Evolutionary conservation across 352 stramenopile genomes (phyloP), one percentile per base, ranked within the genome.

Genomic region (Pythium pectinolyticum): DNA sequence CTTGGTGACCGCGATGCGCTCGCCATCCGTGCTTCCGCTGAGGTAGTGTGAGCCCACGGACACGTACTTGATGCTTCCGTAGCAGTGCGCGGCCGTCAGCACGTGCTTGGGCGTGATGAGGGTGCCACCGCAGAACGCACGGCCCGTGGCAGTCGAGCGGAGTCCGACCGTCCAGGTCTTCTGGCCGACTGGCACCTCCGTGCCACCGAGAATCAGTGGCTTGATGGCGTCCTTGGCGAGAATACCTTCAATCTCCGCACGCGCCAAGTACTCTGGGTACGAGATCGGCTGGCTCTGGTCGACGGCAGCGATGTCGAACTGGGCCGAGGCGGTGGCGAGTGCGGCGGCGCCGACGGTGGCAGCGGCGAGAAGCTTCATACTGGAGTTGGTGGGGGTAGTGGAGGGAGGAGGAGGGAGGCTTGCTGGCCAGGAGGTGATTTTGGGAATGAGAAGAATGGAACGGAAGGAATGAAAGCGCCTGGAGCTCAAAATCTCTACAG

Each of bases 1-100:
- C 46, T 35, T 53, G 24, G 27, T 37, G 3, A 53, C 28, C 19
- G 28, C 28, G 27, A 39, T 80, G 47, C 72, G 71, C 57, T 82
- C 69, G 7, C 75, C 74, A 47, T 88, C 70, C 5, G 63, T 30
- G 10, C 61, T 69, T 43, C 80, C 79, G 31, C 66, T 82, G 22
- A 77, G 47, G 61, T 67, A 88, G 69, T 88, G 80, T 58, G 80
- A 80, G 30, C 82, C 82, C 24, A 89, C 67, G 2, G 73, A 74
- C 19, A 77, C 78, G 62, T 76, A 86, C 12, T 67, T 62, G 52
- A 83, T 77, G 22, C 12, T 40, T 45, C 69, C 72, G 25, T 32
- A 25, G 57, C 78, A 90, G 65, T 88, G 77, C 25, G 78, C 80
- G 11, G 76, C 70, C 27, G 75, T 75, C 8, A 83, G 55, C 20